Evolutionary conservation across 2,329 filamentous ascomycete genomes (phyloP).

Genomic region (Eutypa lata): DNA sequence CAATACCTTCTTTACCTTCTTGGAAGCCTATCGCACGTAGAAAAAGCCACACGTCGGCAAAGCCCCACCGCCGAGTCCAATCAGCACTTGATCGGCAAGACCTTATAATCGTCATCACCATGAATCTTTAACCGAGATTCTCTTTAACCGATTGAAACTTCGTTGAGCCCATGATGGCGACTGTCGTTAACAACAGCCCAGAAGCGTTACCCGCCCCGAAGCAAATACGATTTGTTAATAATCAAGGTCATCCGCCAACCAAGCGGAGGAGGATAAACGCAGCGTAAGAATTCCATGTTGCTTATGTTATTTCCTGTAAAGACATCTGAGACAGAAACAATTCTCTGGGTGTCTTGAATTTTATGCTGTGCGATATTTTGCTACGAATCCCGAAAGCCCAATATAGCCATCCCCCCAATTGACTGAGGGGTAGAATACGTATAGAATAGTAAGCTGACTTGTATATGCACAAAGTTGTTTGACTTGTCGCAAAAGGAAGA

Average conservation of each 20-base stretch:
- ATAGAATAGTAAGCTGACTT: conserved; percentile 16
- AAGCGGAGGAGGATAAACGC: conserved; percentile 77
- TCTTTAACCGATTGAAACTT: conserved; percentile 4
- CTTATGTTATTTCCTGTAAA: conserved; percentile 11
- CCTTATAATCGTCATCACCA: conserved; percentile 23
- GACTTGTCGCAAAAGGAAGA: conserved; percentile 74
- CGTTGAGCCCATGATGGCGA: conserved; percentile 39
- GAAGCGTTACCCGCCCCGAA: conserved; percentile 44
- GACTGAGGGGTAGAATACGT: conserved; percentile 4
- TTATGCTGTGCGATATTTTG: conserved; percentile 11
- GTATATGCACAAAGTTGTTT: conserved; percentile 49
- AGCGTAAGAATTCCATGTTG: conserved; percentile 53
- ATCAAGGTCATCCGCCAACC: conserved; percentile 75
- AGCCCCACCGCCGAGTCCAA: background rate
- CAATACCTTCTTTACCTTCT: no score
- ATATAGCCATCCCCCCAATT: conserved; percentile 11
- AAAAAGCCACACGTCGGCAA: background rate
- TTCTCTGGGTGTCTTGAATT: conserved; percentile 5
- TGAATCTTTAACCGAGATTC: background rate
- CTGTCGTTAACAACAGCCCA: conserved; percentile 36
- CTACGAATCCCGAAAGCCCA: conserved; percentile 10
- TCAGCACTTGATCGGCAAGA: no score
- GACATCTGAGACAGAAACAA: conserved; percentile 9
- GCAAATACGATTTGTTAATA: conserved; percentile 77
- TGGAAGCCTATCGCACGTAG: background rate